A percentile compares a stretch with the other conserved stretches of the same genome.
Evolutionary conservation across 805 yeast species (phyloP).

Genomic region (Suhomyces canberraensis): DNA sequence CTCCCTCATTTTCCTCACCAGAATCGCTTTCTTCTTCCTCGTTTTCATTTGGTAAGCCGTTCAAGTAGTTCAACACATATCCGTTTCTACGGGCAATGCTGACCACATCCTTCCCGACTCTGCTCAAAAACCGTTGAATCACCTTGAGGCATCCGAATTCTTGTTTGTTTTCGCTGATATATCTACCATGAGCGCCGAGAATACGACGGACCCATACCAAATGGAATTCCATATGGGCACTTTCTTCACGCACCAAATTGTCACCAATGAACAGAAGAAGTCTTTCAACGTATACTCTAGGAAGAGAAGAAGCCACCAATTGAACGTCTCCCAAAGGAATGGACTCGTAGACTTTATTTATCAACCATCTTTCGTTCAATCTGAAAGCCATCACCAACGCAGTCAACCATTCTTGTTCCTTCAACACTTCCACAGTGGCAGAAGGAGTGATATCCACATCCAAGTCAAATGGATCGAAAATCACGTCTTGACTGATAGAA

Average conservation of each 20-base stretch:
- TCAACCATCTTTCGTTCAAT: constrained; percentile 73
- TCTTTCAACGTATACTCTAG: constrained; percentile 70
- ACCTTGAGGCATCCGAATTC: constrained; percentile 65
- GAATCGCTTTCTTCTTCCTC: constrained; percentile 16
- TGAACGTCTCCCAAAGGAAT: constrained; percentile 70
- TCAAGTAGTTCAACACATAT: constrained; percentile 52
- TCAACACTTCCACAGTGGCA: constrained; percentile 57
- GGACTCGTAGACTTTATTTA: constrained; percentile 69
- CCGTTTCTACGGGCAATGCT: constrained; percentile 50
- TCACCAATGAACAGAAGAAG: constrained; percentile 68
- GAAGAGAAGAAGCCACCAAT: constrained; percentile 66
- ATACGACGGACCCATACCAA: constrained; percentile 75
- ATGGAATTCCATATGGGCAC: constrained; percentile 82
- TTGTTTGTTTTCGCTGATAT: constrained; percentile 59
- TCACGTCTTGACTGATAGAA: constrained; percentile 68
- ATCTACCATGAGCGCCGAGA: constrained; percentile 72
- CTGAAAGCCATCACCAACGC: constrained; percentile 93
- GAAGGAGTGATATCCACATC: constrained; percentile 91
- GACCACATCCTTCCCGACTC: constrained; percentile 73
- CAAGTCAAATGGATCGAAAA: constrained; percentile 93
- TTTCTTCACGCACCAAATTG: constrained; percentile 49
- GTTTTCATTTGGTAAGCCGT: constrained; percentile 8
- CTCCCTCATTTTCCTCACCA: constrained; percentile 36
- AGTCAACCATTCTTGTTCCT: constrained; percentile 60
- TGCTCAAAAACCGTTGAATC: constrained; percentile 69